Conservation (phyloP, 1,139 yeast species). For the Lodderomyces oxycetoniae region DNA sequence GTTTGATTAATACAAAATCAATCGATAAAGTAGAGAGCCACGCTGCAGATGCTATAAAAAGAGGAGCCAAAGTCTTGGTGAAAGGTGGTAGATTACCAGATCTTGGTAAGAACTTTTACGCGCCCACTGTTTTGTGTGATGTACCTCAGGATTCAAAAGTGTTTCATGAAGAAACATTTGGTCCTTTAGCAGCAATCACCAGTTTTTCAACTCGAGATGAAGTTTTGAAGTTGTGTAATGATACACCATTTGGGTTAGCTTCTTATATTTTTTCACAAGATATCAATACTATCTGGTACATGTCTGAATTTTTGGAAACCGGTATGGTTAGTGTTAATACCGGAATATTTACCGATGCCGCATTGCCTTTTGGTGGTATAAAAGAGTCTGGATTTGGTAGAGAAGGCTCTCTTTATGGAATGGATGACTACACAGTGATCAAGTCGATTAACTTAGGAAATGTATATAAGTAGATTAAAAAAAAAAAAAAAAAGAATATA, state of each 20-base stretch:
- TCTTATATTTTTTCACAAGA: slow-evolving; percentile 40
- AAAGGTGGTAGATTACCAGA: slow-evolving; percentile 39
- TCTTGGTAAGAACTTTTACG: slow-evolving; percentile 36
- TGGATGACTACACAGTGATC: slow-evolving; percentile 41
- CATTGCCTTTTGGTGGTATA: slow-evolving; percentile 48
- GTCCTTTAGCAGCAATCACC: slow-evolving; percentile 43
- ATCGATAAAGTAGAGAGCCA: slow-evolving; percentile 38
- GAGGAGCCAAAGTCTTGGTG: slow-evolving; percentile 40
- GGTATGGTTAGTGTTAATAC: slow-evolving; percentile 48
- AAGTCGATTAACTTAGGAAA: slow-evolving; percentile 40
- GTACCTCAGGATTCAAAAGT: slow-evolving; percentile 40
- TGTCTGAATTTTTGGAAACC: slow-evolving; percentile 38
- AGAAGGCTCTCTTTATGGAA: slow-evolving; percentile 46
- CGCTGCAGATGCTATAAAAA: slow-evolving; percentile 36
- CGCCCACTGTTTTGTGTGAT: slow-evolving; percentile 38
- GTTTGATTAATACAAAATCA: slow-evolving; percentile 39
- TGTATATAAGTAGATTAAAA: slow-evolving; percentile 19
- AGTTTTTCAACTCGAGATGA: slow-evolving; percentile 39
- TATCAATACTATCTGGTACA: slow-evolving; percentile 53
- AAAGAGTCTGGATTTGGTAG: slow-evolving; percentile 48
- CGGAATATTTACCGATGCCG: slow-evolving; percentile 44
- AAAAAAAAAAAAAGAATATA: too few species aligned
- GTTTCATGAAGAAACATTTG: slow-evolving; percentile 42
- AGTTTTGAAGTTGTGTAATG: slow-evolving; percentile 35
- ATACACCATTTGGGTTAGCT: slow-evolving; percentile 42